phyloP scores from a whole-genome alignment of 2,329 filamentous ascomycete genomes.

The Zymoseptoria tritici region DNA sequence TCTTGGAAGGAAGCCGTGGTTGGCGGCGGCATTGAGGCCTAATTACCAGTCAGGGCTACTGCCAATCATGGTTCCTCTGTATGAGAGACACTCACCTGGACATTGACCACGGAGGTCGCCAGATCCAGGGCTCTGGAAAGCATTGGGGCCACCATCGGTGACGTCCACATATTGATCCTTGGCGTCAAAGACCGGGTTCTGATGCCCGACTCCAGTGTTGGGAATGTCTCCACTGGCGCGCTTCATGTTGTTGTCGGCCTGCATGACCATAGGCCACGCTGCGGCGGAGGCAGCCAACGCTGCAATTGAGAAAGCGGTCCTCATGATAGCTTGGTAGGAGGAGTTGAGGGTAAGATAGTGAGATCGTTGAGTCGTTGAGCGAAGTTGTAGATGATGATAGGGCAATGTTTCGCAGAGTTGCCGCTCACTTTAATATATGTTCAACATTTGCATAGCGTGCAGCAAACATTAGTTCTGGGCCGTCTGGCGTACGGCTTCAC shows the following conservation, averaged over 20 bases:
- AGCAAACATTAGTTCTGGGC: neutral
- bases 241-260: constrained; percentile 9
- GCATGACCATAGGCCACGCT: constrained; percentile 12
- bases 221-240: constrained; percentile 2
- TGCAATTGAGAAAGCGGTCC: constrained; percentile 3
- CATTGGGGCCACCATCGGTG: constrained; percentile 17
- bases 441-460: neutral
- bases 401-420: too few relatives aligned
- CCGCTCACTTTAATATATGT: neutral
- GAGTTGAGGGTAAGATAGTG: neutral
- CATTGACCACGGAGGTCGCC: constrained; percentile 25
- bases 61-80: too few relatives aligned
- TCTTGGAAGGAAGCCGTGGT: constrained; percentile 19
- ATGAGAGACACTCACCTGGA: too few relatives aligned
- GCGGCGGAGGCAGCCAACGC: constrained; percentile 7
- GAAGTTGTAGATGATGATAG: neutral
- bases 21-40: constrained; percentile 20
- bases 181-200: constrained; percentile 14
- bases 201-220: constrained; percentile 13
- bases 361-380: neutral
- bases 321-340: constrained; percentile 3
- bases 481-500: too few relatives aligned
- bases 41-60: too few relatives aligned
- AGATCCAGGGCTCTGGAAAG: constrained; percentile 20
- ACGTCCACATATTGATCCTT: constrained; percentile 17